These are phyloP conservation scores for Cryphonectria radicalis DNA, from an alignment of 2,329 filamentous ascomycete species.

Conservation along the genomic window DNA sequence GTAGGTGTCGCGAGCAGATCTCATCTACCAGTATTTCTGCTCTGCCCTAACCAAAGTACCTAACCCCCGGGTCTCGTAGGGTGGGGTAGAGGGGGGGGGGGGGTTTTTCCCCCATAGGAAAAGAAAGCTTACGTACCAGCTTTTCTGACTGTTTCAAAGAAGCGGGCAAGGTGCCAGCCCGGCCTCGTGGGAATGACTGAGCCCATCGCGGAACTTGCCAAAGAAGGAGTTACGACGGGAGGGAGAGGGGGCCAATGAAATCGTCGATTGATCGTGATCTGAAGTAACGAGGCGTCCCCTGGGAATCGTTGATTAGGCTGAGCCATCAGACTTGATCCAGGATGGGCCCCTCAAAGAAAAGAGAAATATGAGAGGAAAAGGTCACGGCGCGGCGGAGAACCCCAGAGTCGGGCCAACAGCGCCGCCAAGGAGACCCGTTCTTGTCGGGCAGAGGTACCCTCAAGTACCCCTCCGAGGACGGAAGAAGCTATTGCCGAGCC, in stretches of 20 bases:
- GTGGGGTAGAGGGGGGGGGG: neutral
- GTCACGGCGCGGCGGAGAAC: conserved; percentile 14
- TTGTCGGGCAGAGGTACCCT: conserved; percentile 6
- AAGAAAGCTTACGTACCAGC: neutral
- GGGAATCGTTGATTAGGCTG: conserved; percentile 24
- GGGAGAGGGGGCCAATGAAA: conserved; percentile 18
- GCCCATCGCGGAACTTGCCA: neutral
- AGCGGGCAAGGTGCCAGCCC: neutral
- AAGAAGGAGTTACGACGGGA: neutral
- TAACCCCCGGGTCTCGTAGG: neutral
- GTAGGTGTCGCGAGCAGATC: neutral
- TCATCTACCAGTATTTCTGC: neutral
- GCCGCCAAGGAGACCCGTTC: neutral
- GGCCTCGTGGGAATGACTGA: neutral
- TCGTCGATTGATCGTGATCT: conserved; percentile 24
- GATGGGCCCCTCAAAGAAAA: neutral
- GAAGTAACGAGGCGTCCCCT: conserved; percentile 8
- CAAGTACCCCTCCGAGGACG: conserved; percentile 11
- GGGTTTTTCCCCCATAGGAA: too few relatives aligned
- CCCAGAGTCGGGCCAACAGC: conserved; percentile 6
- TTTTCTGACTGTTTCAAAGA: neutral
- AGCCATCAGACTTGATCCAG: conserved; percentile 20
- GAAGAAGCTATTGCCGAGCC: conserved; percentile 4
- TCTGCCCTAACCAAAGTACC: neutral
- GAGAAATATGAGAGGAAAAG: neutral